phyloP scores from a whole-genome alignment of 2,329 filamentous ascomycete species.

The Hypomyces rosellus region DNA sequence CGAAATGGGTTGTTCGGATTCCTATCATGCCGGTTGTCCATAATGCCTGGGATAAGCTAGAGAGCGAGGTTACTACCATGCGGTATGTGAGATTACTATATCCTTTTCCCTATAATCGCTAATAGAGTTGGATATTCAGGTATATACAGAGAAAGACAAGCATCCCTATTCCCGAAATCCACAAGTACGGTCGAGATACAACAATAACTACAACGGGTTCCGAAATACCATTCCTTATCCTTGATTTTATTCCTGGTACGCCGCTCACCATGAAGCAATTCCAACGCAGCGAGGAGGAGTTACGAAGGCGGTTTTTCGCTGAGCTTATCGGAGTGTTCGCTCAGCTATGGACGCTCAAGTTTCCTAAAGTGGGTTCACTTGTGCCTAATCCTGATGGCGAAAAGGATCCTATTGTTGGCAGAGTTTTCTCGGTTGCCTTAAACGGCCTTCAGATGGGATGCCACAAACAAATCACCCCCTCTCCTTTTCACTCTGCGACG shows the following conservation, averaged over 20 bases:
- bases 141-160: conserved; percentile 10
- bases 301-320: conserved; percentile 16
- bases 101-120: background rate
- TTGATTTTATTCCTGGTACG: conserved; percentile 12
- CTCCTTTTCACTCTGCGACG: too few species aligned
- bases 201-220: conserved; percentile 2
- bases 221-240: conserved; percentile 12
- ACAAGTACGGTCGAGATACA: conserved; percentile 9
- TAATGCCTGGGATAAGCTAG: conserved; percentile 12
- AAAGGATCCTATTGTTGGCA: conserved; percentile 13
- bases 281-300: conserved; percentile 3
- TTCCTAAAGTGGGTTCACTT: conserved; percentile 19
- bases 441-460: conserved; percentile 8
- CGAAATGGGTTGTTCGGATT: conserved; percentile 12
- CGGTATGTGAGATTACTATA: conserved; percentile 1
- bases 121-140: conserved; percentile 3
- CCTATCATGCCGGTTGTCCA: conserved; percentile 13
- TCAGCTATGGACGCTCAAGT: conserved; percentile 19
- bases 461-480: too few species aligned
- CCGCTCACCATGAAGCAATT: conserved; percentile 15
- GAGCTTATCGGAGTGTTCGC: conserved; percentile 21
- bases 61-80: conserved; percentile 15
- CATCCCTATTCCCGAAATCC: conserved; percentile 12
- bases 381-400: conserved; percentile 16
- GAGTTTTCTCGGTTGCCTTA: conserved; percentile 13